phyloP scores from a whole-genome alignment of 108 stramenopile genomes.

The Stephanodiscus minutulus region DNA sequence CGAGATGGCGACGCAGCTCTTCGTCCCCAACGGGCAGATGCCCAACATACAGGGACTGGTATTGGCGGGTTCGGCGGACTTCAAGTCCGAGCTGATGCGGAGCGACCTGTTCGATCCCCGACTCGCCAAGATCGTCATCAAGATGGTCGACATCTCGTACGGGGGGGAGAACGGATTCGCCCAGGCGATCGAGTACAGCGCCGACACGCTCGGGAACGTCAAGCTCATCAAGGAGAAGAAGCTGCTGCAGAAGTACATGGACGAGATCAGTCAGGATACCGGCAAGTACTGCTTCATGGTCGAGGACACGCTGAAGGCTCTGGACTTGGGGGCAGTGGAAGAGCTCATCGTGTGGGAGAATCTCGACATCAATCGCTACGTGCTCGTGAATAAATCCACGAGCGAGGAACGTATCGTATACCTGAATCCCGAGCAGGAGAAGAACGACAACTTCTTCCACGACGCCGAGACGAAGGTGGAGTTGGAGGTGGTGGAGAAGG shows the following conservation, averaged over 20 bases:
- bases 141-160: slow-evolving; percentile 97
- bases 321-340: slow-evolving; percentile 98
- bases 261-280: slow-evolving; percentile 98
- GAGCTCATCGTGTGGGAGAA: slow-evolving; percentile 98
- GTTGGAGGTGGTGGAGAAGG: slow-evolving; percentile 90
- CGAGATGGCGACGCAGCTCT: slow-evolving; percentile 95
- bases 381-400: slow-evolving; percentile 85
- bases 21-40: slow-evolving; percentile 94
- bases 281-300: slow-evolving; percentile 99
- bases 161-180: slow-evolving; percentile 99
- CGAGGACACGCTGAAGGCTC: slow-evolving; percentile 95
- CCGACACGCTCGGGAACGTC: slow-evolving; percentile 95
- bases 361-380: slow-evolving; percentile 81
- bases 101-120: slow-evolving; percentile 96
- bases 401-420: slow-evolving; percentile 84
- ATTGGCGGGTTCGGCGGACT: slow-evolving; percentile 97
- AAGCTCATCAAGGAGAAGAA: slow-evolving; percentile 99
- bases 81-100: slow-evolving; percentile 95
- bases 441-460: slow-evolving; percentile 82
- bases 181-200: slow-evolving; percentile 97
- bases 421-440: slow-evolving; percentile 90
- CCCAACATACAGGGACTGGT: slow-evolving; percentile 97
- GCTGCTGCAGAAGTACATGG: slow-evolving; percentile 96
- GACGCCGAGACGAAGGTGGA: slow-evolving; percentile 92
- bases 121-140: slow-evolving; percentile 92